Evolutionary conservation across 495 filamentous ascomycete genomes (phyloP), one percentile per base, ranked within the genome.

Genomic region (Penicillium malachiteum): DNA sequence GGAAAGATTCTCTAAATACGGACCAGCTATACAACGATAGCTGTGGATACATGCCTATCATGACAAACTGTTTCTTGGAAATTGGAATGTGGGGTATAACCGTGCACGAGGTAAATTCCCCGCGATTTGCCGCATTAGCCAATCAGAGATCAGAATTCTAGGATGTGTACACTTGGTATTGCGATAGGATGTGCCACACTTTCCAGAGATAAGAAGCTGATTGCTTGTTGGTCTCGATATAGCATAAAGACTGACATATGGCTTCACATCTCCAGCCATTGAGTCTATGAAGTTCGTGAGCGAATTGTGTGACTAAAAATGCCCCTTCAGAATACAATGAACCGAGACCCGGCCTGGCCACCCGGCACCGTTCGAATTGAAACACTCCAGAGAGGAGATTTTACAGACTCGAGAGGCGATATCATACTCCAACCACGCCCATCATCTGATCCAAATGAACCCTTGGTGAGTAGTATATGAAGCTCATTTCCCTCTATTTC

Each of bases 401-500:
- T 17, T 8, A 9, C 39, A 17, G 14, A 18, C 14, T 9, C 39
- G 1, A 7, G 10, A 17, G 39, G 39, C 39, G 17, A 44, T 12
- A 44, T 44, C 10, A 44, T 44, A 1, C 11, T 44, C 12, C 42
- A 44, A 18, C 42, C 42, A 21, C 16, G 42, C 10, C 42, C 42
- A 7, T 18, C 39, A 18, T 42, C 39, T 14, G 55, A 64, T 32
- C 58, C 62, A 41, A 64, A 64, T 40, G 62, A 64, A 43, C 62
- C 62, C 5, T 32, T 64, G 32, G 62, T 64, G 14, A 51, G 54
- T 55, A 42, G 7, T 26, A 40, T 44, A 7, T 1, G 14, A 21
- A 21, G 3, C 17, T 17, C 39, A 17, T 42, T 8, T 18, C 8
- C 21, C 17, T 44, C 8, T 18, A 37, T 44, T n/a, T 30, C 42